A percentile compares a stretch with the other conserved stretches of the same genome.
These are phyloP conservation scores for Scleromitrula shiraiana DNA, from an alignment of 2,329 filamentous ascomycete genomes.

Conservation along the genomic window DNA sequence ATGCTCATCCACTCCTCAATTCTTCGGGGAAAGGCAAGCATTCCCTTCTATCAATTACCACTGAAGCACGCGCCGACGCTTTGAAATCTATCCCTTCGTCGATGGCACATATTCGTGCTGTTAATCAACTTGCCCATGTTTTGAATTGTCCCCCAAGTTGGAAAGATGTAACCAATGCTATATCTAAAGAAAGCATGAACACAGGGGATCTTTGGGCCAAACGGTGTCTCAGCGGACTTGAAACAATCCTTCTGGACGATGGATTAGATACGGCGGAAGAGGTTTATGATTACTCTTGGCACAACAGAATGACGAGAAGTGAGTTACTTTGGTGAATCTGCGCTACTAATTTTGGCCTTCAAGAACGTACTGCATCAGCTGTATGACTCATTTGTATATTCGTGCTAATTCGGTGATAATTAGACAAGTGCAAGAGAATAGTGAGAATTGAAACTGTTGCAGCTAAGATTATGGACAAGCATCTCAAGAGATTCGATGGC, in stretches of 20 bases:
- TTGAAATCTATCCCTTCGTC: slow-evolving; percentile 53
- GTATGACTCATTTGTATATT: neutral
- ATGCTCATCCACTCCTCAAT: slow-evolving; percentile 61
- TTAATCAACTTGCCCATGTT: slow-evolving; percentile 57
- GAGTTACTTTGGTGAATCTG: neutral
- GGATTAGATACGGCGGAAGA: slow-evolving; percentile 50
- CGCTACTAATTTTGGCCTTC: neutral
- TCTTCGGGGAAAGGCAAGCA: slow-evolving; percentile 39
- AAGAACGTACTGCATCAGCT: neutral
- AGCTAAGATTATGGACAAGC: slow-evolving; percentile 47
- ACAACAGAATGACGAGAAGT: slow-evolving; percentile 56
- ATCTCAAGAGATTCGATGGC: slow-evolving; percentile 31
- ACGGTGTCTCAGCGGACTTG: slow-evolving; percentile 62
- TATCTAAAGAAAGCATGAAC: slow-evolving; percentile 19
- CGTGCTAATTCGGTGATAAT: neutral
- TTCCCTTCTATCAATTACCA: slow-evolving; percentile 52
- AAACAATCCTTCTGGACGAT: slow-evolving; percentile 72
- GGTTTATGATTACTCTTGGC: slow-evolving; percentile 54
- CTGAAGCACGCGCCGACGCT: slow-evolving; percentile 64
- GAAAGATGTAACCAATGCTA: slow-evolving; percentile 36
- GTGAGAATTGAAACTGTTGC: slow-evolving; percentile 71
- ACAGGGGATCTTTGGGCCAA: slow-evolving; percentile 46
- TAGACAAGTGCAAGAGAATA: slow-evolving; percentile 55
- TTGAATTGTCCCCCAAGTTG: slow-evolving; percentile 60
- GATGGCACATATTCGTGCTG: slow-evolving; percentile 62